Conservation (phyloP, 768 basidiomycete species). For the Mycena venus region DNA sequence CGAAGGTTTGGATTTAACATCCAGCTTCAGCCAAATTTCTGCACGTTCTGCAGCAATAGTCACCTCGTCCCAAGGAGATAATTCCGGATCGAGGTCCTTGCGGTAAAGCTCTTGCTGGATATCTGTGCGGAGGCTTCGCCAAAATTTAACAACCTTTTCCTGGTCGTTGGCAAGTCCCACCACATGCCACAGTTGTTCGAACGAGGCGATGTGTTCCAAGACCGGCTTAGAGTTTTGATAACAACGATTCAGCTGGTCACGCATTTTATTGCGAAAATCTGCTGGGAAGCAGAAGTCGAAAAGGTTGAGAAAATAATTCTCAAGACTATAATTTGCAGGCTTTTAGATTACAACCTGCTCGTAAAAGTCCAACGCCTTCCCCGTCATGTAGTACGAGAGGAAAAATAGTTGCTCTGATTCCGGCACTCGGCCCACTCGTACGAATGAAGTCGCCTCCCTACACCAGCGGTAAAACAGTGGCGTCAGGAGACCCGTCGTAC, state of each 20-base stretch:
- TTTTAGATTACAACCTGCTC: background rate
- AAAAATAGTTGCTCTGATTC: background rate
- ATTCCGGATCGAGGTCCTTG: background rate
- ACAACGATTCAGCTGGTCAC: background rate
- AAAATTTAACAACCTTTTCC: background rate
- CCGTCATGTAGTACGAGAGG: background rate
- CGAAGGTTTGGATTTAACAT: too few relatives aligned
- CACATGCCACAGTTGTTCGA: background rate
- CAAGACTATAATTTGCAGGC: background rate
- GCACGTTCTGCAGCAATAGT: too few relatives aligned
- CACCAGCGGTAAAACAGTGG: slow-evolving; percentile 11
- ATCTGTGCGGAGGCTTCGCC: background rate
- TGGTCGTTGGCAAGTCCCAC: too few relatives aligned
- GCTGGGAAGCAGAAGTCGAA: background rate
- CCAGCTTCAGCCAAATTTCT: too few relatives aligned
- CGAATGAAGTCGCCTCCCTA: background rate
- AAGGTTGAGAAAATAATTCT: background rate
- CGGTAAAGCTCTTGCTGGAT: background rate
- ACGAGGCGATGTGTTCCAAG: too few relatives aligned
- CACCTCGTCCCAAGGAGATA: background rate
- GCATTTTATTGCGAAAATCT: background rate
- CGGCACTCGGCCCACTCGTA: background rate
- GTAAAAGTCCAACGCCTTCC: background rate
- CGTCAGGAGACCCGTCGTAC: background rate
- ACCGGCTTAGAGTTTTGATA: too few relatives aligned